A percentile compares a stretch with the other conserved stretches of the same genome.
These are phyloP conservation scores for Achaetomium macrosporum DNA, from an alignment of 2,329 filamentous ascomycete species.

Conservation along the genomic window DNA sequence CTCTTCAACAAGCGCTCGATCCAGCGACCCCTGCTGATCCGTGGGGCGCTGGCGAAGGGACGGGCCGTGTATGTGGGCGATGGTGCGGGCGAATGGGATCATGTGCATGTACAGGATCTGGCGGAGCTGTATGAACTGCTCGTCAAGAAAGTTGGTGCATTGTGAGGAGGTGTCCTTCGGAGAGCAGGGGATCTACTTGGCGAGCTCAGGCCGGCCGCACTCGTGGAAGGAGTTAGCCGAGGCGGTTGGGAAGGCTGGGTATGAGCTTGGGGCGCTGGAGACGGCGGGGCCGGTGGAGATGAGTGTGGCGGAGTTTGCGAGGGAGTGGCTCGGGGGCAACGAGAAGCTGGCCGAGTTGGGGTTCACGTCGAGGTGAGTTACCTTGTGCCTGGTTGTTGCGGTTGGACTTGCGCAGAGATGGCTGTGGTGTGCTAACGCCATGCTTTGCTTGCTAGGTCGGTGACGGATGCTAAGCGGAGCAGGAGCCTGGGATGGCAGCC, in stretches of 20 bases:
- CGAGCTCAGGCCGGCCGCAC: neutral
- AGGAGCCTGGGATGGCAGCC: neutral
- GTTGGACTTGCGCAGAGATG: neutral
- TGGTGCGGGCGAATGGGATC: neutral
- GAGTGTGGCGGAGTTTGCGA: neutral
- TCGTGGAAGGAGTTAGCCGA: neutral
- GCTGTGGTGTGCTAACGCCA: neutral
- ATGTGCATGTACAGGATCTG: neutral
- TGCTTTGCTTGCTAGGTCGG: neutral
- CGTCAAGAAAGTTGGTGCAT: neutral
- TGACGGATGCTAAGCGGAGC: neutral
- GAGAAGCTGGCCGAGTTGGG: neutral
- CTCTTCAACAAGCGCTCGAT: neutral
- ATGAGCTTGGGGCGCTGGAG: neutral
- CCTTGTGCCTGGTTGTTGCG: too few species aligned
- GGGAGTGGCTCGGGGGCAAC: too few species aligned
- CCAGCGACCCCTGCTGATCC: neutral
- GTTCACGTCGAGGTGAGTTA: neutral
- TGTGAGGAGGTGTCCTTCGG: neutral
- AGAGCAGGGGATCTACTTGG: neutral
- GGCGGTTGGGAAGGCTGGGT: neutral
- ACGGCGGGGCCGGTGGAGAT: neutral
- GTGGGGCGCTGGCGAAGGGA: neutral
- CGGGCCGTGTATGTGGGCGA: neutral
- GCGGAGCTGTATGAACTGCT: neutral